Base-by-base conservation (phyloP, 1,284 basidiomycete species). In the Apiotrichum gracile region DNA sequence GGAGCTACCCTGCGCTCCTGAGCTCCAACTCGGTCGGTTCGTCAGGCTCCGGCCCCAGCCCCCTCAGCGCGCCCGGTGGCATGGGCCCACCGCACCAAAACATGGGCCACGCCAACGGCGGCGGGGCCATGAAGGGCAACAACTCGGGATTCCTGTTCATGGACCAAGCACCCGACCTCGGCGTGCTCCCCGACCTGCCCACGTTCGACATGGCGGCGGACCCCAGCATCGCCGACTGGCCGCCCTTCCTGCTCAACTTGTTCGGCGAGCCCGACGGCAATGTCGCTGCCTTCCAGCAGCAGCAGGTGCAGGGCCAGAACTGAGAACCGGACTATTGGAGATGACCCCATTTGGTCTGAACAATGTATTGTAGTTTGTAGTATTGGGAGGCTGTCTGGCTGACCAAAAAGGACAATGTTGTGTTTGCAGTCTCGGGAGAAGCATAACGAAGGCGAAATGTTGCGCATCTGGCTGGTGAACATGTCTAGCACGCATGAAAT, bases 191-290 rank as follows among this genome's bases (percentile, higher is more conserved):
- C 2, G 46, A 53, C 33, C 35, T 60, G 8, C 44, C 54, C 14
- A 47, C 52, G 7, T 51, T 57, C 24, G 51, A 59, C 44, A 41
- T 55, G 13, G 25, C 51, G 17, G 54, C 50, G 16, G 39, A 47
- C 21, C 47, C 46, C 3, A 41, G 25, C 9, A 40, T 58, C 25
- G 48, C 51, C 29, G 55, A 60, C 35, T 60, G 58, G 58, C 58
- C 58, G 13, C 58, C 55, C 17, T 60, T 57, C 52, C 47, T 60
- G 10, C 35, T 55, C 47, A 57, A 60, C 38, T 35, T 60, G n/a
- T 57, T 60, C 24, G 58, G 53, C 14, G 52, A 59, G n/a, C 41
- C 49, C 8, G 44, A 46, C 22, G 29, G 16, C n/a, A 43, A 29
- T 21, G 19, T 38, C 37, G 19, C 31, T 14, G 31, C 10, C 31